Evolutionary conservation across 192 early-diverging fungal genomes (phyloP), one percentile per base, ranked within the genome.

Genomic region (Gaertneriomyces sp.): DNA sequence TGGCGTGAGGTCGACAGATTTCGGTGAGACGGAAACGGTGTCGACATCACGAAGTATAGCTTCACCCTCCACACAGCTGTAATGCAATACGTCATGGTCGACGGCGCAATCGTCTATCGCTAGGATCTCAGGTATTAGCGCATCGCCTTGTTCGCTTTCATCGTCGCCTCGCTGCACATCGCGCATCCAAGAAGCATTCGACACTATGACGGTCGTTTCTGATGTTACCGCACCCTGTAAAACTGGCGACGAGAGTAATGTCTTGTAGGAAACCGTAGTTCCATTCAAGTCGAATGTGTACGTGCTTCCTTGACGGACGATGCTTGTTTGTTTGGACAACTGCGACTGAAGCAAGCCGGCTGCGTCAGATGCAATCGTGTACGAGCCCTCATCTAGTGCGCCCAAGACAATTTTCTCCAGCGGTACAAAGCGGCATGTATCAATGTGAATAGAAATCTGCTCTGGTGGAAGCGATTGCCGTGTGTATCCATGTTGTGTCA

Each of bases 391-490:
- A 41, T 79, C 76, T 51, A 79, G 68, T 17, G 87, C 87, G 19
- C 80, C 86, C 60, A 89, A 53, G 53, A 87, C 82, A 7, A 87
- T 61, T 60, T 88, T 85, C 54, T 82, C 80, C 20, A 88, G 67
- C 45, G 83, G 82, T 20, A 87, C 78, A 50, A 60, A 60, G 2
- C 55, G 45, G 42, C 61, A 64, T 4, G 53, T 11, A 8, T 9
- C 25, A 8, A 53, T 6, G 17, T 63, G 49, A 7, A 25, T 12
- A 5, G 17, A 14, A 4, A 63, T 51, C 33, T 52, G 33, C 12
- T 61, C 59, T 33, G 25, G 25, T 33, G 25, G 25, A 33, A 33
- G 25, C 25, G 25, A 33, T 33, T 33, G 25, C 2, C 25, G 25
- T 33, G 25, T 33, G 25, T 33, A 33, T 33, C 25, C 25, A 33